Evolutionary conservation across 306 rosid species (phyloP), one percentile per base, ranked within the genome.

Genomic region (Canavalia ensiformis): DNA sequence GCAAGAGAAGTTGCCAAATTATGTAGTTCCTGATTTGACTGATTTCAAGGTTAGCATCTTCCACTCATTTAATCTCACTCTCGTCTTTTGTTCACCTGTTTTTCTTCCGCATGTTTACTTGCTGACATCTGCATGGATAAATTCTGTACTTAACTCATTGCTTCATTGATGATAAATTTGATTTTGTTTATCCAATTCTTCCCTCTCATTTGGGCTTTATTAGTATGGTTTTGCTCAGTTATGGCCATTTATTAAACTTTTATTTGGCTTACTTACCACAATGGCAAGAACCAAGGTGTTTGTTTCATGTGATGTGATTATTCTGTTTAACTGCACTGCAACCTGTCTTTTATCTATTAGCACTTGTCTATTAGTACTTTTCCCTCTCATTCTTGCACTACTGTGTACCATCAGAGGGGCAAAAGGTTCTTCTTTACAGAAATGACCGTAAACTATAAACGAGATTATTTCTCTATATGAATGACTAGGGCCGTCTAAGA

Each of bases 1-100:
- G 87, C 81, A 66, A 29, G 92, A 89, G 73, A 89, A 89, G 74
- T 82, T 89, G 57, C 92, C 92, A 55, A 89, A 89, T 81, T 87
- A 89, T 81, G 84, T 89, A 50, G 90, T 89, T 64, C 92, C 92
- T 49, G 85, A 85, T 84, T 81, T 89, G 72, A 83, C 90, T 60
- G 89, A 70, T 75, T 89, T 89, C 76, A 85, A 89, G 92, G 89
- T 89, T 80, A 75, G 80, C 45, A 46, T 80, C 59, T 75, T 68
- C 64, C 57, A 39, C 62, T 47, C 25, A 51, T 45, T 54, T 60
- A 39, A 58, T 72, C 52, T 45, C 73, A 52, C 1, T 77, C 3
- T 41, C 47, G 54, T 62, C 33, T 59, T 44, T 10, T 79, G 41
- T 39, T 62, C 34, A 30, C 60, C 49, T 31, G 30, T 81, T 54